These are phyloP conservation scores for Neurospora sp. DNA, from an alignment of 495 filamentous ascomycete species.

Conservation along the genomic window DNA sequence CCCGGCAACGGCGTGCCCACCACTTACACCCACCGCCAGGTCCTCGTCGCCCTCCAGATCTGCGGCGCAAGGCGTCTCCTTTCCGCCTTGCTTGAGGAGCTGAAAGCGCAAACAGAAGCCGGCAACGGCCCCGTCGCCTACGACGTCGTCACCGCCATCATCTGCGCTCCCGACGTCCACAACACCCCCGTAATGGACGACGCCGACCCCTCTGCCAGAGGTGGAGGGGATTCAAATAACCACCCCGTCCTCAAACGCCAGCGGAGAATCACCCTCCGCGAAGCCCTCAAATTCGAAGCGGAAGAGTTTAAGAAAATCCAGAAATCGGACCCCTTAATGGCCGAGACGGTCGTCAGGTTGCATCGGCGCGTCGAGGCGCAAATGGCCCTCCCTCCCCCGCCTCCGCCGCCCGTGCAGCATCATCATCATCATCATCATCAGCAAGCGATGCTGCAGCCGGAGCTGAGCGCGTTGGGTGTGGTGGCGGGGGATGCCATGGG, in stretches of 20 bases:
- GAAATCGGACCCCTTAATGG: conserved; percentile 48
- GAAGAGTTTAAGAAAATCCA: conserved; percentile 53
- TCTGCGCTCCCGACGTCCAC: conserved; percentile 56
- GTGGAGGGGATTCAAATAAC: conserved; percentile 12
- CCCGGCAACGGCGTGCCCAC: conserved; percentile 57
- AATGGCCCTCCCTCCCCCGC: conserved; percentile 25
- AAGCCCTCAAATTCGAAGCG: conserved; percentile 56
- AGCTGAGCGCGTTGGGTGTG: conserved; percentile 14
- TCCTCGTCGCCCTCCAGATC: conserved; percentile 55
- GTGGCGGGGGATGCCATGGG: conserved; percentile 18
- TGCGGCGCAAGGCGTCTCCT: conserved; percentile 59
- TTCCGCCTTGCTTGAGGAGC: conserved; percentile 55
- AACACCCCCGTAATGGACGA: conserved; percentile 10
- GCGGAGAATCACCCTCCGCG: conserved; percentile 42
- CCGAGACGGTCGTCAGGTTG: conserved; percentile 66
- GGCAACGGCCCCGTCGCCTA: conserved; percentile 54
- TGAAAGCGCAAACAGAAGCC: conserved; percentile 39
- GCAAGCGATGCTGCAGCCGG: conserved; percentile 15
- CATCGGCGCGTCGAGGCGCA: conserved; percentile 62
- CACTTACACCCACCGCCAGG: conserved; percentile 69
- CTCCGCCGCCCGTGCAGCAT: conserved; percentile 7
- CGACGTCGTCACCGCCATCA: conserved; percentile 62
- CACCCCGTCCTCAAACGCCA: conserved; percentile 14
- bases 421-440: not conserved
- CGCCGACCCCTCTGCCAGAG: conserved; percentile 17